Base-by-base conservation (phyloP, 495 filamentous ascomycete genomes). In the Penicillium verhagenii region DNA sequence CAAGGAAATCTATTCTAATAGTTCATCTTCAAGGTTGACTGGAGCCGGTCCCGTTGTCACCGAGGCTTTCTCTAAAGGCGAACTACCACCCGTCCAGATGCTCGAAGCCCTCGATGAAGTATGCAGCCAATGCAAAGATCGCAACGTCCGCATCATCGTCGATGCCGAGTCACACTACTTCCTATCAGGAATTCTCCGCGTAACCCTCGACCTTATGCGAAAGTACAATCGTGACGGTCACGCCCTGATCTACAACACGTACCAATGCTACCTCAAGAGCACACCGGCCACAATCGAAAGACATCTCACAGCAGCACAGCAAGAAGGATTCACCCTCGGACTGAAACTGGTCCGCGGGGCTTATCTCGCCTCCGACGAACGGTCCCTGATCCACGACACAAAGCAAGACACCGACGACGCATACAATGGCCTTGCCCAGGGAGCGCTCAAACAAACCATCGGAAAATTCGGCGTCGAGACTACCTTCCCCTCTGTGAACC, bases 281-380 rank as follows among this genome's bases (percentile, higher is more conserved):
- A 85, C 84, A 0, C 82, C 89, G 0, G 60, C 56, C 2, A 80
- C 78, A 0, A 72, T 97, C 0, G 76, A 79, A 7, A 59, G 59
- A 4, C 88, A 96, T 61, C 78, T 96, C 2, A 70, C 74, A 1
- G 57, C 64, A 2, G 90, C 92, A 1, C 57, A 73, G 13, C 56
- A 80, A 39, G 85, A 90, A 39, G 82, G 80, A 0, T 94, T 88
- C 57, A 87, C 84, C 0, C 73, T 96, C 2, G 92, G 92, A 8
- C 79, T 93, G 9, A 97, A 97, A 67, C 78, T 97, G 0, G 92
- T 97, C 3, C 80, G 92, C 16, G 92, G 92, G 13, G 92, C 92
- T 2, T 97, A 96, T 66, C 76, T 97, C 10, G 80, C 79, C n/a
- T 79, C 79, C 2, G 92, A 96, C 65, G 84, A 90, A 0, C 72